Evolutionary conservation across 106 monocot genomes (phyloP).

Genomic region (Dendrobium chrysotoxum): DNA sequence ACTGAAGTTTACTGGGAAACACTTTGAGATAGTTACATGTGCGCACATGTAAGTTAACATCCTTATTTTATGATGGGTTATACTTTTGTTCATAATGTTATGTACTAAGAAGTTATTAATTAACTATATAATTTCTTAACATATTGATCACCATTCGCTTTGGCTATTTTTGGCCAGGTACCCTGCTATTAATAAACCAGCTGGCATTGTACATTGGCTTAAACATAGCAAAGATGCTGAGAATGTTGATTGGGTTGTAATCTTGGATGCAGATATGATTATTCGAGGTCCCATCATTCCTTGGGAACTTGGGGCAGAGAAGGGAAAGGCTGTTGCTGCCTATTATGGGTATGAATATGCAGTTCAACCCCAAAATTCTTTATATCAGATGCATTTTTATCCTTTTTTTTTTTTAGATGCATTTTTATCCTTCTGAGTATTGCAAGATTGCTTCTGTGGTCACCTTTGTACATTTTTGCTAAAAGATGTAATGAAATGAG

Average conservation of each 20-base stretch:
- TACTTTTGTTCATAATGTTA: not conserved
- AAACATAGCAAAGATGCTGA: slow-evolving; percentile 80
- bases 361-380: not conserved
- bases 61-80: not conserved
- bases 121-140: not conserved
- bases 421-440: not conserved
- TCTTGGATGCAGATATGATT: slow-evolving; percentile 97
- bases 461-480: not conserved
- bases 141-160: slow-evolving; percentile 4
- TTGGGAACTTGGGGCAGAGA: slow-evolving; percentile 94
- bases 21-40: not conserved
- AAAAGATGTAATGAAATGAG: not conserved
- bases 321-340: slow-evolving; percentile 92
- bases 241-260: slow-evolving; percentile 97
- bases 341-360: slow-evolving; percentile 75
- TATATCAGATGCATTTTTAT: not conserved
- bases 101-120: not conserved
- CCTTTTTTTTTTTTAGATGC: not conserved
- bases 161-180: slow-evolving; percentile 51
- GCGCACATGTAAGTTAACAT: no score
- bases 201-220: slow-evolving; percentile 91
- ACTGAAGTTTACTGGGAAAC: not conserved
- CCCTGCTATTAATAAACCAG: slow-evolving; percentile 98
- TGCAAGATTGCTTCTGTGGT: not conserved
- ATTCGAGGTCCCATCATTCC: slow-evolving; percentile 90